phyloP scores from a whole-genome alignment of 257 asterid genomes.

The Pogostemon cablin region DNA sequence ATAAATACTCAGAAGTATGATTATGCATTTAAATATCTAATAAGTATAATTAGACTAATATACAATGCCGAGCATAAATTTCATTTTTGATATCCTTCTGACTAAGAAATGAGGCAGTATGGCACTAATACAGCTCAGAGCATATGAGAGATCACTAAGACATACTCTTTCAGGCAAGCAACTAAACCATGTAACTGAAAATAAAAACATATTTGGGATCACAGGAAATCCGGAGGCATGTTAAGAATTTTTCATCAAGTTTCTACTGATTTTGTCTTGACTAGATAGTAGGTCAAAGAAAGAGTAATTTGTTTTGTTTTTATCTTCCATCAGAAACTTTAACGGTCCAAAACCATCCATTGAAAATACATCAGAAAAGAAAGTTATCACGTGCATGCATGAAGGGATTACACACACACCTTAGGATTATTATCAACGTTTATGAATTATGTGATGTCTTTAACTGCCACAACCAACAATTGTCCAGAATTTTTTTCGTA shows the following conservation, averaged over 20 bases:
- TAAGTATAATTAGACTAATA: not conserved
- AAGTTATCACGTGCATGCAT: not conserved
- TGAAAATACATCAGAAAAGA: not conserved
- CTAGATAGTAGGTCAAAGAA: constrained; percentile 1
- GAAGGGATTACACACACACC: not conserved
- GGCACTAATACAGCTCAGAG: constrained; percentile 12
- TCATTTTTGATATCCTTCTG: not conserved
- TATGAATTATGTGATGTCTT: not conserved
- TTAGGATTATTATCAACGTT: constrained; percentile 19
- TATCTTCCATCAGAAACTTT: constrained; percentile 2
- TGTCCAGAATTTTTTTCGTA: not conserved
- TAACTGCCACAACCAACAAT: constrained; percentile 18
- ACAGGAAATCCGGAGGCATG: constrained; percentile 13
- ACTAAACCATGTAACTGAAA: not conserved
- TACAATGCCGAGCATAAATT: constrained; percentile 2
- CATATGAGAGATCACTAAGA: constrained; percentile 9
- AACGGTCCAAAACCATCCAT: constrained; percentile 3
- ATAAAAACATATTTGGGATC: constrained; percentile 1
- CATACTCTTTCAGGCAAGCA: constrained; percentile 17
- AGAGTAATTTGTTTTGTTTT: not conserved
- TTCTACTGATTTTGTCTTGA: constrained; percentile 12
- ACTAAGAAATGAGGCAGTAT: not conserved
- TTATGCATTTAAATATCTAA: not conserved
- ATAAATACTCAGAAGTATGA: not conserved
- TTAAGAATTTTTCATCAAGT: not conserved